phyloP scores from a whole-genome alignment of 305 asterid genomes.

The Fraxinus dipetala region DNA sequence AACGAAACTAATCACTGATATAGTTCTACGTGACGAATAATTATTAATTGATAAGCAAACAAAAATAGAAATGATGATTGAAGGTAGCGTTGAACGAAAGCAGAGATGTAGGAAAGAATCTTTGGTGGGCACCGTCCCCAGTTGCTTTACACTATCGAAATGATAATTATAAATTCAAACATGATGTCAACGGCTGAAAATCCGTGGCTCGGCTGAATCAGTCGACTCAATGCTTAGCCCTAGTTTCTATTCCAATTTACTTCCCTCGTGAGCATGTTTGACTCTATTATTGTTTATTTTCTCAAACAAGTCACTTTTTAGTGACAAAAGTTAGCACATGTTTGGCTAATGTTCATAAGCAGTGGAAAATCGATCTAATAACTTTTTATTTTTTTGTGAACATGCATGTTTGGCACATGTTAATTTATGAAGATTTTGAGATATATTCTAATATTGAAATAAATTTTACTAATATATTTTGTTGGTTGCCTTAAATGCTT shows the following conservation, averaged over 20 bases:
- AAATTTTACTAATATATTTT: not conserved
- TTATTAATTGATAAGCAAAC: not conserved
- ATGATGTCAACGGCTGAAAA: not conserved
- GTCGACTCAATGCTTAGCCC: not conserved
- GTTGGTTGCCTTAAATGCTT: not conserved
- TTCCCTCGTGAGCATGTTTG: not conserved
- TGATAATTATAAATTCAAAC: not conserved
- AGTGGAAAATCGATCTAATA: no score
- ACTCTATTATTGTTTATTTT: not conserved
- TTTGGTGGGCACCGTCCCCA: not conserved
- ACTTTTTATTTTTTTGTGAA: no score
- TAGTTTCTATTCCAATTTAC: not conserved
- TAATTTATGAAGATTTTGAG: not conserved
- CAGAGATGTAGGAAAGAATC: not conserved
- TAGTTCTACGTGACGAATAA: no score
- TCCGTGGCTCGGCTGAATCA: not conserved
- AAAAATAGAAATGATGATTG: not conserved
- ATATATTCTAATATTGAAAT: not conserved
- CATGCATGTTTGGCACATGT: no score
- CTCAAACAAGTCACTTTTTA: not conserved
- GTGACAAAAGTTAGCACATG: not conserved
- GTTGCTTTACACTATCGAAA: not conserved
- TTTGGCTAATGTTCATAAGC: not conserved
- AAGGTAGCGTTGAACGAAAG: not conserved
- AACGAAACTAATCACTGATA: no score